Evolutionary conservation across 2,329 filamentous ascomycete species (phyloP).

Genomic region (Fonsecaea pugnacius): DNA sequence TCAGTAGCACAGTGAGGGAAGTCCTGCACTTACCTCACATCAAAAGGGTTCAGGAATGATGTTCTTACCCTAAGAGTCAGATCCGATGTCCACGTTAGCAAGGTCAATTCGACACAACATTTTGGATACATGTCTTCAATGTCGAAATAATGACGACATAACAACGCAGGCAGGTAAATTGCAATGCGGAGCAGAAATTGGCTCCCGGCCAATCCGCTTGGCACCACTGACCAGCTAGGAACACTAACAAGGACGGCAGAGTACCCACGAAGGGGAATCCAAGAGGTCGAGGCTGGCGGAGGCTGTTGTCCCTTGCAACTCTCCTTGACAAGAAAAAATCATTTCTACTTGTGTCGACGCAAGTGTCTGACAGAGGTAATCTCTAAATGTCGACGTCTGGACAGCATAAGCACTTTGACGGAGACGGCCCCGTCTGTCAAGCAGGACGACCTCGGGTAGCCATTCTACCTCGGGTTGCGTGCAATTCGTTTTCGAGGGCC

Average conservation of each 20-base stretch:
- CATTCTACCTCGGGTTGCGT: background rate
- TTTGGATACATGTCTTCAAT: background rate
- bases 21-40: constrained; percentile 1
- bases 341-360: background rate
- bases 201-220: background rate
- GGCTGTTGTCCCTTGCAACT: background rate
- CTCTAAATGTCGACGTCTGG: background rate
- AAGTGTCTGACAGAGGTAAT: background rate
- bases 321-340: background rate
- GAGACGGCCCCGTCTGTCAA: background rate
- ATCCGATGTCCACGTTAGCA: background rate
- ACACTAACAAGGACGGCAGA: background rate
- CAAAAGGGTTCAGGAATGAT: background rate
- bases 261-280: background rate
- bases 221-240: background rate
- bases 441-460: background rate
- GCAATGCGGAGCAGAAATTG: background rate
- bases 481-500: background rate
- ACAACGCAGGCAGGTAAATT: background rate
- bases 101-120: background rate
- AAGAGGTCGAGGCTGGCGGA: background rate
- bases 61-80: background rate
- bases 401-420: background rate
- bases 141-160: constrained; percentile 23
- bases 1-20: background rate